phyloP scores from a whole-genome alignment of 1,139 yeast species.

The Yarrowia galli region DNA sequence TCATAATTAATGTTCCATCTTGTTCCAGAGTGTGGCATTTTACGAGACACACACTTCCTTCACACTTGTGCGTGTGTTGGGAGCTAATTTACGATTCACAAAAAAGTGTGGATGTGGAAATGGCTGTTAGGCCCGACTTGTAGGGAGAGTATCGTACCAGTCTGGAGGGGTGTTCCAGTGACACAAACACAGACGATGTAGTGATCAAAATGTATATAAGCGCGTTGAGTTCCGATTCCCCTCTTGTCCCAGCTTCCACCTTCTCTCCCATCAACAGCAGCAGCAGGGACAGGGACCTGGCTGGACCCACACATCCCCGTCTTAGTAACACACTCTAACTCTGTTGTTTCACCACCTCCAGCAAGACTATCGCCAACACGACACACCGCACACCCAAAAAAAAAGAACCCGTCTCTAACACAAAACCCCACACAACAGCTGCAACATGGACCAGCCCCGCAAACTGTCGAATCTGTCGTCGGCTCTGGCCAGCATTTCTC shows the following conservation, averaged over 20 bases:
- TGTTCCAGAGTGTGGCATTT: constrained; percentile 7
- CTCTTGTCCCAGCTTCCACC: not conserved
- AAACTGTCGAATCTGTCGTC: constrained; percentile 49
- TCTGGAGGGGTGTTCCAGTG: not conserved
- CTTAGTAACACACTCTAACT: constrained; percentile 33
- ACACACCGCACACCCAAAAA: constrained; percentile 4
- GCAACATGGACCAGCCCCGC: constrained; percentile 37
- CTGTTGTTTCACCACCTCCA: constrained; percentile 30
- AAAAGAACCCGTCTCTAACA: not conserved
- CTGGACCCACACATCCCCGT: not conserved
- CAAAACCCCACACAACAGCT: constrained; percentile 5
- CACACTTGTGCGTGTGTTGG: constrained; percentile 5
- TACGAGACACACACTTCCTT: not conserved
- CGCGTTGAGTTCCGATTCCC: not conserved
- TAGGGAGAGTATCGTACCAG: too few species aligned
- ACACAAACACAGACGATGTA: not conserved
- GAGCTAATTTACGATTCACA: constrained; percentile 10
- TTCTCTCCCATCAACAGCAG: not conserved
- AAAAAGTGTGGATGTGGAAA: constrained; percentile 4
- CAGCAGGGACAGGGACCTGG: not conserved
- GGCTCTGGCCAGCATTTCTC: constrained; percentile 48
- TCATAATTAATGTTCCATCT: not conserved
- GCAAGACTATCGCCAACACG: constrained; percentile 31
- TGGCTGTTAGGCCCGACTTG: not conserved
- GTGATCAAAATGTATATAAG: not conserved